Evolutionary conservation across 306 rosid genomes (phyloP).

Genomic region (Acacia melanoxylon): DNA sequence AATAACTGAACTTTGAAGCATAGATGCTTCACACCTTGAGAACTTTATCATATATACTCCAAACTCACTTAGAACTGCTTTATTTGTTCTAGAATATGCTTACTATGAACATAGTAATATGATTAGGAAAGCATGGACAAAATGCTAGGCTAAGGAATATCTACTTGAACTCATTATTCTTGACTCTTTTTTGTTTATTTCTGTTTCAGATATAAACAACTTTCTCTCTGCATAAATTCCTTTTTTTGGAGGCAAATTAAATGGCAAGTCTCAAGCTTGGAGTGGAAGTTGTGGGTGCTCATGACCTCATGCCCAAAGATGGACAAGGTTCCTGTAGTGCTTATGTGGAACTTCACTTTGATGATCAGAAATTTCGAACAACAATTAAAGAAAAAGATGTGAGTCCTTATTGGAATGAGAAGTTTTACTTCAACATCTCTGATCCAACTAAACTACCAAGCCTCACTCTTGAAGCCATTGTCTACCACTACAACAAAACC

Average conservation of each 20-base stretch:
- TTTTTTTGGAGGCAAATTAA: conserved; percentile 15
- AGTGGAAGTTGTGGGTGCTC: conserved; percentile 79
- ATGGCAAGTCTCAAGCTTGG: conserved; percentile 81
- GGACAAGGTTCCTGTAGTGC: conserved; percentile 69
- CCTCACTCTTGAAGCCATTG: conserved; percentile 64
- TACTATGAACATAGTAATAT: not conserved
- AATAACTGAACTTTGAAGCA: not conserved
- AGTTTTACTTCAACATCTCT: conserved; percentile 75
- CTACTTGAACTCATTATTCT: not conserved
- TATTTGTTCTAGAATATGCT: conserved; percentile 1
- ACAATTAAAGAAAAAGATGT: conserved; percentile 68
- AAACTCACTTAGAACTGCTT: not conserved
- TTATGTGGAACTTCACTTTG: conserved; percentile 84
- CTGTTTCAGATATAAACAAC: conserved; percentile 33
- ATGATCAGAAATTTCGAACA: conserved; percentile 72
- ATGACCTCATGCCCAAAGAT: conserved; percentile 80
- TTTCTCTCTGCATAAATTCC: not conserved
- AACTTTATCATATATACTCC: not conserved
- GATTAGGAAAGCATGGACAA: not conserved
- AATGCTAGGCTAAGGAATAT: not conserved
- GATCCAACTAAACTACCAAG: conserved; percentile 59
- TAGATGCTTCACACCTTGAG: not conserved
- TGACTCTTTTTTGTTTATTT: conserved; percentile 16
- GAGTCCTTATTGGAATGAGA: conserved; percentile 86
- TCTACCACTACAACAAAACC: conserved; percentile 50